These are phyloP conservation scores for Suillus clintonianus DNA, from an alignment of 768 basidiomycete genomes.

Conservation along the genomic window DNA sequence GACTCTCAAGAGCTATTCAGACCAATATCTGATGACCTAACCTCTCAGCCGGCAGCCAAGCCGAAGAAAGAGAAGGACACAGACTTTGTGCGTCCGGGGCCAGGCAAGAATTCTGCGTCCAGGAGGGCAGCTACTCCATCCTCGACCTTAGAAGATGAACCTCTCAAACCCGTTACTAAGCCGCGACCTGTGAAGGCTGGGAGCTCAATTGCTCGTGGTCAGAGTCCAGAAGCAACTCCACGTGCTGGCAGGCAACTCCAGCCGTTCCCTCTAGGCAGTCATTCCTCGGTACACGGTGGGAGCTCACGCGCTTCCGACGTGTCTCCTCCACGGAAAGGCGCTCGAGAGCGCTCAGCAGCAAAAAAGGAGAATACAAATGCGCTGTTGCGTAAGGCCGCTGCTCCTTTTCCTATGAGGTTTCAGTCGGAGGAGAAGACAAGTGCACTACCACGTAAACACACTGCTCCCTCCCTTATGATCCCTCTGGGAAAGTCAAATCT, in stretches of 20 bases:
- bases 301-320: neutral
- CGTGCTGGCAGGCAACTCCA: slow-evolving; percentile 1
- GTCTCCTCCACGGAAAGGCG: neutral
- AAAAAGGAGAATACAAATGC: neutral
- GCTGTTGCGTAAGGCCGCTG: neutral
- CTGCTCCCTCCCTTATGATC: slow-evolving; percentile 23
- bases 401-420: neutral
- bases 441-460: neutral
- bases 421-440: slow-evolving; percentile 11
- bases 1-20: slow-evolving; percentile 25
- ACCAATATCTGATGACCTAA: slow-evolving; percentile 20
- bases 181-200: neutral
- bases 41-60: neutral
- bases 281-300: neutral
- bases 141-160: too few species aligned
- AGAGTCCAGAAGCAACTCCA: slow-evolving; percentile 19
- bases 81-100: neutral
- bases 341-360: neutral
- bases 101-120: neutral
- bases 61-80: neutral
- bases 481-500: slow-evolving; percentile 23
- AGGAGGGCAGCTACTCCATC: neutral
- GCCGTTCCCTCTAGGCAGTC: neutral
- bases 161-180: neutral
- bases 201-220: neutral